Evolutionary conservation across 2,329 filamentous ascomycete genomes (phyloP), one percentile per base, ranked within the genome.

Genomic region (Moelleriella libera): DNA sequence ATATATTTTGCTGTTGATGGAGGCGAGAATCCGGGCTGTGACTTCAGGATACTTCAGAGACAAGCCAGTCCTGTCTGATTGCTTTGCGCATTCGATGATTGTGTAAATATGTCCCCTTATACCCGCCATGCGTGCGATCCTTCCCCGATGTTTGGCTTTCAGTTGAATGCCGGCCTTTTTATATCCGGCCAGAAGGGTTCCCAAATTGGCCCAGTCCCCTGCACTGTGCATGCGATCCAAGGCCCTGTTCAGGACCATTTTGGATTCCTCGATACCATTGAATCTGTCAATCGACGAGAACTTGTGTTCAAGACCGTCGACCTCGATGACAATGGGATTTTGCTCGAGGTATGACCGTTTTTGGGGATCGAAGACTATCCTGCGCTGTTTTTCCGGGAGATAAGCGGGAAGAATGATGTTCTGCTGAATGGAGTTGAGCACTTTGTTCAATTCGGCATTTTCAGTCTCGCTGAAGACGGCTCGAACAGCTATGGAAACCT

Each of bases 401-500:
- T 79, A 75, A 32, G 70, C 63, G n/a, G 80, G 80, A 41, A 84
- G 63, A 58, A 84, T 74, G 60, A 81, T 70, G 54, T 74, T 74
- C 43, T 70, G 63, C 52, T 80, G 76, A 57, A 83, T 70, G 28
- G 56, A 61, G 41, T 62, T 59, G 51, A 85, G 72, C 32, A 71
- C 57, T 10, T 60, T 49, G 58, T 82, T 72, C 50, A 85, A 70
- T 48, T 76, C 66, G 28, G 67, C 52, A 42, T 73, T 72, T 11
- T 74, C 74, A 5, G 75, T 72, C 46, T 68, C 65, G 6, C 64
- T 59, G 57, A 81, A 81, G 48, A 72, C 60, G 50, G 59, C 58
- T 46, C 57, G 58, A 48, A 66, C 54, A 43, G 54, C 64, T 67
- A 45, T 5, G 43, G 9, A 48, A 2, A 32, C 37, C 41, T 44